Percentiles rank a stretch among this genome's conserved stretches.
Evolutionary conservation across 176 grass and related monocot species (phyloP).

Genomic region (Oryza coarctata): DNA sequence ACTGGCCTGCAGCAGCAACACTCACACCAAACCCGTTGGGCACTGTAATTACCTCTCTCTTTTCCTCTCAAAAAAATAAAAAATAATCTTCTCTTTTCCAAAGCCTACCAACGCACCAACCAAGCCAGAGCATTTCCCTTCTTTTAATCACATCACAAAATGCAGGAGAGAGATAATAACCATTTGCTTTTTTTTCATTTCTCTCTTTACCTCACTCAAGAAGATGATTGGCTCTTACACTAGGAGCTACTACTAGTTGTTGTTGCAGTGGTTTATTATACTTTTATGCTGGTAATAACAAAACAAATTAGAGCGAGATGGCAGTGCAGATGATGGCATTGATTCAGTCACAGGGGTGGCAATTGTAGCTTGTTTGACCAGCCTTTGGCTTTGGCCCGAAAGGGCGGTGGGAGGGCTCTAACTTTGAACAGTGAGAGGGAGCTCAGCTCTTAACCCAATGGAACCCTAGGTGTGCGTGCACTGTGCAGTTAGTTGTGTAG

Average conservation of each 20-base stretch:
- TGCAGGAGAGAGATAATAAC: neutral
- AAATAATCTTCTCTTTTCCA: constrained; percentile 14
- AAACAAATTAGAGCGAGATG: neutral
- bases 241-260: too few species aligned
- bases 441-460: constrained; percentile 15
- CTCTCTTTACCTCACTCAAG: neutral
- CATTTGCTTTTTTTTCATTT: neutral
- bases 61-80: neutral
- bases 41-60: neutral
- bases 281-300: neutral
- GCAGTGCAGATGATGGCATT: constrained; percentile 16
- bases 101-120: constrained; percentile 2
- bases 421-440: neutral
- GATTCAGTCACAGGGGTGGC: constrained; percentile 26
- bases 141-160: neutral
- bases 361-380: constrained; percentile 40
- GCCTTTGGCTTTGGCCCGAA: constrained; percentile 38
- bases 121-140: neutral
- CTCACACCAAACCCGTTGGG: neutral
- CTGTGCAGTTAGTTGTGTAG: neutral
- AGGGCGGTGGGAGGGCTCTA: neutral
- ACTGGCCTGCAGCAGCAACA: neutral
- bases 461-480: constrained; percentile 29
- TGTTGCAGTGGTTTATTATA: neutral
- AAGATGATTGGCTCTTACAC: neutral